Percentiles rank a stretch among this genome's conserved stretches.
These are phyloP conservation scores for Ensete glaucum DNA, from an alignment of 176 grass and related monocot species.

Conservation along the genomic window DNA sequence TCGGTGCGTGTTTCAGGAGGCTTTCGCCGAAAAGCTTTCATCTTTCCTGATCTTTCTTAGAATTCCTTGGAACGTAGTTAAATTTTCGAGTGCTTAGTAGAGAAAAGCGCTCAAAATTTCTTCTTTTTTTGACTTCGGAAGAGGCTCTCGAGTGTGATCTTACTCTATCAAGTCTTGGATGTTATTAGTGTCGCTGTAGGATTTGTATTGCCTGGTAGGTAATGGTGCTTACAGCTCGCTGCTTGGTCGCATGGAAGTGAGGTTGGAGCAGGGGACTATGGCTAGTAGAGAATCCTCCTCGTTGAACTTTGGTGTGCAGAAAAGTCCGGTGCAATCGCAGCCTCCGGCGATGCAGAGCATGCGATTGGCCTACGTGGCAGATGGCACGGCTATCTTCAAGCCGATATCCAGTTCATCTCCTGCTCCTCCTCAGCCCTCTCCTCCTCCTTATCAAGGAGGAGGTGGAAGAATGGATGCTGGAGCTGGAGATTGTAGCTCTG, in stretches of 20 bases:
- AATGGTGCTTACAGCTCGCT: constrained; percentile 7
- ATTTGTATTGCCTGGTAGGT: constrained; percentile 9
- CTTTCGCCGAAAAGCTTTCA: not conserved
- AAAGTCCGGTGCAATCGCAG: constrained; percentile 38
- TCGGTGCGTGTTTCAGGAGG: not conserved
- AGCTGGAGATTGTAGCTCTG: constrained; percentile 33
- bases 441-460: constrained; percentile 35
- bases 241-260: constrained; percentile 70
- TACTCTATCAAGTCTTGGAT: constrained; percentile 2
- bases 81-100: not conserved
- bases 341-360: constrained; percentile 65
- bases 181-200: constrained; percentile 2
- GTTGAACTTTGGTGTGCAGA: constrained; percentile 48
- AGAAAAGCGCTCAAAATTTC: not conserved
- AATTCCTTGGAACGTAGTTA: not conserved
- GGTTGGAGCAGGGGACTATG: constrained; percentile 75
- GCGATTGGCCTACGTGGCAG: constrained; percentile 61
- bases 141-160: not conserved
- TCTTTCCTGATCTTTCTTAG: not conserved
- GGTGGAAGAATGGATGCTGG: not conserved
- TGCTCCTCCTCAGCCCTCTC: constrained; percentile 16
- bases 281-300: constrained; percentile 55
- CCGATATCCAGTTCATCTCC: constrained; percentile 38
- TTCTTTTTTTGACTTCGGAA: not conserved
- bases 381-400: constrained; percentile 73